Evolutionary conservation across 2,329 filamentous ascomycete genomes (phyloP), one percentile per base, ranked within the genome.

Genomic region (Botryosphaeria dothidea): DNA sequence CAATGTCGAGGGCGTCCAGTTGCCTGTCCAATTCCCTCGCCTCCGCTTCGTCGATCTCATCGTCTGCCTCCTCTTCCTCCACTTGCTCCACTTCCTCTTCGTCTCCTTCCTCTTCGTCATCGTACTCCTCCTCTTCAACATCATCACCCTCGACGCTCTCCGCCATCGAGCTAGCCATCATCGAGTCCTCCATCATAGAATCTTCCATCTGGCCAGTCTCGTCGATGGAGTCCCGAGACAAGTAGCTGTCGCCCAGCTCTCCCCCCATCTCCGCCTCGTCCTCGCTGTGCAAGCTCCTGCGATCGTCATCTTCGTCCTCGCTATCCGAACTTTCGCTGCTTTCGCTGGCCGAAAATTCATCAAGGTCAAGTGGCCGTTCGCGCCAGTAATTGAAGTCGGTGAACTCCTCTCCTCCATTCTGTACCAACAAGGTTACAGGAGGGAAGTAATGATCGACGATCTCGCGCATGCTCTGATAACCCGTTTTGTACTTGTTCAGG

Each of bases 341-440:
- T 67, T 95, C 93, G 49, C 91, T 96, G 61, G 90, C 91, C 0
- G 91, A 93, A 71, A 98, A 98, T 62, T 97, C 92, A 46, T 93
- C 91, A 27, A 97, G 80, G 58, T 96, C 92, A 17, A 94, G 84
- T 2, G 93, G 92, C 54, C 85, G 85, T 67, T 96, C 91, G 67
- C 96, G 86, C 95, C 95, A 99, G 80, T 96, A 99, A 65, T 89
- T 94, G 79, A 99, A 99, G 75, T 99, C 95, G 0, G 95, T 99
- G 73, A 92, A 99, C 65, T 96, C 91, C 75, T 98, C 95, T 13
- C 93, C 94, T 21, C 93, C 94, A 49, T 91, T 91, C 71, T 91
- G 92, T 19, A 97, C 89, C 31, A 99, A 84, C 27, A 93, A 89
- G 68, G 90, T 92, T 13, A 96, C 90, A 1, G 96, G 92, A 6